Percentiles rank a stretch among this genome's conserved stretches.
phyloP scores from a whole-genome alignment of 352 stramenopile genomes.

The Globisporangium iwayamae region DNA sequence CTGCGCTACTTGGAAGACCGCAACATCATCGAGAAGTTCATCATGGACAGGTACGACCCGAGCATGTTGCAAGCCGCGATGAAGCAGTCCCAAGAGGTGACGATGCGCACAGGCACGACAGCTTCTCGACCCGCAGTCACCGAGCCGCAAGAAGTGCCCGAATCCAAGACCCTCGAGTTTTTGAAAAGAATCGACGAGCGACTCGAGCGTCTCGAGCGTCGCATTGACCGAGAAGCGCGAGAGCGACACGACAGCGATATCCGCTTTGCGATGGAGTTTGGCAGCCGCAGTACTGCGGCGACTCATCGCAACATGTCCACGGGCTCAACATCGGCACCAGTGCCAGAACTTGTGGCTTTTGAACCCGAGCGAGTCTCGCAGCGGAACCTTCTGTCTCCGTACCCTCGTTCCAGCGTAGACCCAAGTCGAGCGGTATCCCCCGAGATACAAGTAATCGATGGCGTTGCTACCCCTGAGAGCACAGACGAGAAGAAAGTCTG shows the following conservation, averaged over 20 bases:
- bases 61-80: conserved; percentile 68
- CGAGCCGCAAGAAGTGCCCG: conserved; percentile 7
- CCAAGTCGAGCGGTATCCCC: conserved; percentile 1
- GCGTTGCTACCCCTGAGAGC: conserved; percentile 22
- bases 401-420: conserved; percentile 3
- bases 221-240: conserved; percentile 41
- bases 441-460: conserved; percentile 15
- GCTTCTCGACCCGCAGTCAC: conserved; percentile 8
- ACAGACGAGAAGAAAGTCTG: conserved; percentile 34
- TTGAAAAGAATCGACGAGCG: conserved; percentile 50
- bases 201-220: conserved; percentile 41
- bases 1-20: conserved; percentile 73
- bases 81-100: conserved; percentile 70
- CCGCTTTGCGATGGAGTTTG: conserved; percentile 28
- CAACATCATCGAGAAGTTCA: conserved; percentile 81
- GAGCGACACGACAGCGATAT: conserved; percentile 52
- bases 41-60: conserved; percentile 83
- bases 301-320: conserved; percentile 11
- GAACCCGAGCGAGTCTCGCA: conserved; percentile 67
- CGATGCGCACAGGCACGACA: conserved; percentile 32
- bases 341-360: conserved; percentile 32
- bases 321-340: neutral
- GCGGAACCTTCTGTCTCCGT: conserved; percentile 36
- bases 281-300: conserved; percentile 8
- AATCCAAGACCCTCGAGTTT: conserved; percentile 29